Base-by-base conservation (phyloP, 805 yeast species). In the Candida taoyuanica region DNA sequence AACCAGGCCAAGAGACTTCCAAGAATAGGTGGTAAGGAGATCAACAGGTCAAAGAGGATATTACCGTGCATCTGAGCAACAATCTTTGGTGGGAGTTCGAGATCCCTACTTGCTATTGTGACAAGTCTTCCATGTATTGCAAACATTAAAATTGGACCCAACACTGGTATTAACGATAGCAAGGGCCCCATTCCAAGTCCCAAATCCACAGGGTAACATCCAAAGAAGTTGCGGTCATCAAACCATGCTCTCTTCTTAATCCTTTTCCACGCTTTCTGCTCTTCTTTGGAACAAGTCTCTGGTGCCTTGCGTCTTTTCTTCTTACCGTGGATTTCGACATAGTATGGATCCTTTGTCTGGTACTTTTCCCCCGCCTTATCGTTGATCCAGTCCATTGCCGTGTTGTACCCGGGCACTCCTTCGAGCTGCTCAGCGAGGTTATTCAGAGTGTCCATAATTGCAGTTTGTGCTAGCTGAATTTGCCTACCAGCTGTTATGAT, bases 141-240 rank as follows among this genome's bases (percentile, higher is more conserved):
- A 59, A 82, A 91, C 88, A 87, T 85, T 38, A 79, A 52, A 4
- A 78, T 46, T 1, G 97, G 95, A 0, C 98, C 98, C n/a, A 91
- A 59, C 1, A 75, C 82, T 0, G 98, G 98, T 8, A 91, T 39
- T 7, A 86, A 62, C 2, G 81, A 71, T 28, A 81, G 70, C 12
- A 88, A 36, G 1, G 96, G 93, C 1, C 83, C 91, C 53, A 81
- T 60, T 0, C 96, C 96, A 15, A 84, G 50, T 2, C 93, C 91
- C 47, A 86, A 71, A 60, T 78, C 88, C 47, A 74, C 68, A 11
- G 84, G 80, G 32, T 78, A 80, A 46, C 89, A 80, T 0, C 95
- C 95, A 58, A 84, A 68, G 52, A 86, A 74, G 56, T 94, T 85
- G 48, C 74, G 73, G 57, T 91, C 98, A 55, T 91, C 88, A 13